These are phyloP conservation scores for Ophiocordyceps camponoti-floridani DNA, from an alignment of 2,329 filamentous ascomycete species.

Conservation along the genomic window DNA sequence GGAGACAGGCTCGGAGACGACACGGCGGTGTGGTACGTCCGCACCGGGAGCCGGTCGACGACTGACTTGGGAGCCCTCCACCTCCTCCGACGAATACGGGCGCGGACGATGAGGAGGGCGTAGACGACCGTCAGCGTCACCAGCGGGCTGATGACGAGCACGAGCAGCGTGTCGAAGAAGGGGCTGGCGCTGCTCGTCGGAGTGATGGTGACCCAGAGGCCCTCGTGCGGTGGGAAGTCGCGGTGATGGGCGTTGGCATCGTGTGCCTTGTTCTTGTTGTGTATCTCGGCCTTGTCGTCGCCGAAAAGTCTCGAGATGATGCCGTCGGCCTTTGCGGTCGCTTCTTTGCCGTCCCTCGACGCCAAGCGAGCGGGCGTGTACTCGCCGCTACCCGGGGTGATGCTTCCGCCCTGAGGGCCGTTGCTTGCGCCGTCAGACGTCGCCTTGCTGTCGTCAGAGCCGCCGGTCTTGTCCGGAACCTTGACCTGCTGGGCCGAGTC, in stretches of 20 bases:
- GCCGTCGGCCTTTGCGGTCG: background rate
- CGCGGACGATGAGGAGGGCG: slow-evolving; percentile 68
- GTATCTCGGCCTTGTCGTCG: slow-evolving; percentile 14
- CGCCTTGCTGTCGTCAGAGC: background rate
- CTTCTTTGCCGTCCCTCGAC: slow-evolving; percentile 9
- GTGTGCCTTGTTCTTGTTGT: slow-evolving; percentile 4
- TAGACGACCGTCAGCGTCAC: slow-evolving; percentile 90
- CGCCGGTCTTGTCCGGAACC: background rate
- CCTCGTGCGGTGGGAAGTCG: slow-evolving; percentile 31
- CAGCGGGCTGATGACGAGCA: slow-evolving; percentile 85
- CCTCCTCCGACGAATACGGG: slow-evolving; percentile 70
- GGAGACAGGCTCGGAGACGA: slow-evolving; percentile 35
- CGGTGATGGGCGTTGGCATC: slow-evolving; percentile 4
- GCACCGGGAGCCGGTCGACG: slow-evolving; percentile 82
- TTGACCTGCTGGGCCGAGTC: slow-evolving; percentile 6
- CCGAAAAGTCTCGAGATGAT: slow-evolving; percentile 33
- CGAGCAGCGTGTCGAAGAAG: slow-evolving; percentile 91
- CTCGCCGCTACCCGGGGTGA: slow-evolving; percentile 55
- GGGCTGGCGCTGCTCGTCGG: slow-evolving; percentile 79
- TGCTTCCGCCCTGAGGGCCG: slow-evolving; percentile 43
- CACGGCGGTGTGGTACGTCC: slow-evolving; percentile 79
- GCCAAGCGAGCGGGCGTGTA: slow-evolving; percentile 22
- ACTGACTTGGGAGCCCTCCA: slow-evolving; percentile 98
- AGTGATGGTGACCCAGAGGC: slow-evolving; percentile 91
- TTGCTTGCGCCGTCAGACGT: slow-evolving; percentile 5